A percentile compares a stretch with the other conserved stretches of the same genome.
phyloP scores from a whole-genome alignment of 1,284 basidiomycete genomes.

The Exobasidium rhododendri region DNA sequence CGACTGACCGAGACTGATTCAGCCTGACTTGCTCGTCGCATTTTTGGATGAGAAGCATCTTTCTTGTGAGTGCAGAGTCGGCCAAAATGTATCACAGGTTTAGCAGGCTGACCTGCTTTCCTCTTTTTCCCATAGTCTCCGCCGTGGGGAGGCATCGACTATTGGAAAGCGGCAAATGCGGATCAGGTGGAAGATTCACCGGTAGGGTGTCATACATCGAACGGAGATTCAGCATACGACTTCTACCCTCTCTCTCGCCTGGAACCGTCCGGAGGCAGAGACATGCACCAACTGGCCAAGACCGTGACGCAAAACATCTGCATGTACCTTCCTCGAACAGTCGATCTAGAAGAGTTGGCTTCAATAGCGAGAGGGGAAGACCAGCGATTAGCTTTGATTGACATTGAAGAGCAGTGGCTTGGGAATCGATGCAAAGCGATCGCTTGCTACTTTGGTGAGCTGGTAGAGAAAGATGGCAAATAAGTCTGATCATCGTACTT shows the following conservation, averaged over 20 bases:
- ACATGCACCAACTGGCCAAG: constrained; percentile 63
- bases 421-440: constrained; percentile 71
- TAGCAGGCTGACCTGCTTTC: too few species aligned
- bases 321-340: constrained; percentile 84
- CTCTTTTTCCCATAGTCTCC: constrained; percentile 45
- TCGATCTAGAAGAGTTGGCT: constrained; percentile 70
- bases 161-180: constrained; percentile 12
- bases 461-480: constrained; percentile 45
- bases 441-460: constrained; percentile 59
- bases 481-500: too few species aligned
- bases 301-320: constrained; percentile 58
- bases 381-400: constrained; percentile 57
- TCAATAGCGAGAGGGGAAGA: constrained; percentile 56
- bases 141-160: constrained; percentile 50
- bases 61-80: neutral
- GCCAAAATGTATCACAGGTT: neutral
- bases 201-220: neutral
- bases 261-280: constrained; percentile 73
- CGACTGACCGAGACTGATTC: too few species aligned
- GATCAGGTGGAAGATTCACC: neutral
- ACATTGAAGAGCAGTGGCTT: constrained; percentile 88
- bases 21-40: too few species aligned
- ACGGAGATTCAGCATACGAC: constrained; percentile 10
- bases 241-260: constrained; percentile 60
- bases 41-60: neutral